These are phyloP conservation scores for Boletus huronensis DNA, from an alignment of 768 basidiomycete genomes.

Conservation along the genomic window DNA sequence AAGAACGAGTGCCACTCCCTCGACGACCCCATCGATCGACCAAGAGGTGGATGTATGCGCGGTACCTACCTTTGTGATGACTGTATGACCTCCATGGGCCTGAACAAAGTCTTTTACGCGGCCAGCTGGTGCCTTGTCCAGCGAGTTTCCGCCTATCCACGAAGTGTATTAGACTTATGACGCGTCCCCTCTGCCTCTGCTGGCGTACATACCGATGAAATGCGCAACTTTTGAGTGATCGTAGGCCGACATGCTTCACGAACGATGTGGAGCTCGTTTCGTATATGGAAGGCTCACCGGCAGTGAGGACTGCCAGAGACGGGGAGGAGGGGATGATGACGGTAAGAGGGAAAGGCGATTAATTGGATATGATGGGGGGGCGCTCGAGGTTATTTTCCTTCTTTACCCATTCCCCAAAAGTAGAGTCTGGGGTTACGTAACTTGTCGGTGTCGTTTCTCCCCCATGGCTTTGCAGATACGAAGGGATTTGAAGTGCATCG, in stretches of 20 bases:
- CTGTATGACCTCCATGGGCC: conserved; percentile 90
- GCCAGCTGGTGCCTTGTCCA: conserved; percentile 79
- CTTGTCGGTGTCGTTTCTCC: too few relatives aligned
- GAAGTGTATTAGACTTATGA: conserved; percentile 8
- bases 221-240: conserved; percentile 62
- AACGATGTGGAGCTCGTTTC: conserved; percentile 4
- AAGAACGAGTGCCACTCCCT: not conserved
- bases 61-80: conserved; percentile 87
- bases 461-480: too few relatives aligned
- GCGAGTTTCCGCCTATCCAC: conserved; percentile 81
- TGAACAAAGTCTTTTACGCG: conserved; percentile 90
- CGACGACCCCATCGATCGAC: conserved; percentile 2
- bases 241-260: conserved; percentile 33
- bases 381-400: conserved; percentile 17
- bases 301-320: conserved; percentile 7
- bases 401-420: conserved; percentile 29
- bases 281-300: conserved; percentile 5
- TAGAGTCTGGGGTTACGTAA: conserved; percentile 33
- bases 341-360: conserved; percentile 17
- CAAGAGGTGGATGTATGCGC: conserved; percentile 15
- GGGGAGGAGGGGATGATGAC: conserved; percentile 12
- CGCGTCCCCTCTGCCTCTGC: conserved; percentile 1
- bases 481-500: too few relatives aligned
- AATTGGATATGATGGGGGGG: conserved; percentile 10
- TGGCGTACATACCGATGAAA: conserved; percentile 50